Evolutionary conservation across 2,329 filamentous ascomycete genomes (phyloP).

Genomic region (Colletotrichum cordylinicola): DNA sequence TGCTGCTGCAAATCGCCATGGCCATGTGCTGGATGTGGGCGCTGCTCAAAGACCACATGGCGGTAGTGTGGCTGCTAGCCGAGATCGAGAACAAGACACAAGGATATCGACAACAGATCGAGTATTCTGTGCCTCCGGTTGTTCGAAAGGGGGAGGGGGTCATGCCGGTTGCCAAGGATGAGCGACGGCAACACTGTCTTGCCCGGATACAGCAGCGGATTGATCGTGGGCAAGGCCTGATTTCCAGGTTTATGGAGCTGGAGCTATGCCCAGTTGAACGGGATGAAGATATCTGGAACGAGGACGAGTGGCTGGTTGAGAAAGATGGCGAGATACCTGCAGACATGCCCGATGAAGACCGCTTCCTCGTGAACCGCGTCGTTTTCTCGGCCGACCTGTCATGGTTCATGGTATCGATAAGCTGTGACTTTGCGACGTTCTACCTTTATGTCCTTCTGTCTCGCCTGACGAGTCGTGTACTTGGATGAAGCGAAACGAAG

Average conservation of each 20-base stretch:
- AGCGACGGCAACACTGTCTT: not conserved
- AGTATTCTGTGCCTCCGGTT: not conserved
- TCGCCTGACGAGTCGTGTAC: not conserved
- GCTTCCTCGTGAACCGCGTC: constrained; percentile 1
- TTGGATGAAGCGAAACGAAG: not conserved
- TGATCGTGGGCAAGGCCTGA: not conserved
- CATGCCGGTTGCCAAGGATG: not conserved
- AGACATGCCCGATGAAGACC: not conserved
- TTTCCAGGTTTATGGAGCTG: constrained; percentile 6
- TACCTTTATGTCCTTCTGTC: not conserved
- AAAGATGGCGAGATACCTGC: constrained; percentile 11
- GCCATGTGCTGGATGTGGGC: constrained; percentile 12
- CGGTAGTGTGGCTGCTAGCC: not conserved
- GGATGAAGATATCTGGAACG: not conserved
- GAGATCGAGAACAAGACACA: not conserved
- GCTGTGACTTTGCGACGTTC: constrained; percentile 20
- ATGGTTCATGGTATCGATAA: constrained; percentile 20
- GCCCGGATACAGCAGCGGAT: constrained; percentile 6
- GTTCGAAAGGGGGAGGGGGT: not conserved
- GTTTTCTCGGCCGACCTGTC: constrained; percentile 12
- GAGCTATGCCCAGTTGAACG: not conserved
- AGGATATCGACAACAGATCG: not conserved
- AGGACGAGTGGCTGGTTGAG: constrained; percentile 10
- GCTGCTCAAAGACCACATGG: not conserved
- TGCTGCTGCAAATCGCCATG: constrained; percentile 9